Evolutionary conservation across 2,329 filamentous ascomycete species (phyloP), one percentile per base, ranked within the genome.

Genomic region (Elsinoe fawcettii): DNA sequence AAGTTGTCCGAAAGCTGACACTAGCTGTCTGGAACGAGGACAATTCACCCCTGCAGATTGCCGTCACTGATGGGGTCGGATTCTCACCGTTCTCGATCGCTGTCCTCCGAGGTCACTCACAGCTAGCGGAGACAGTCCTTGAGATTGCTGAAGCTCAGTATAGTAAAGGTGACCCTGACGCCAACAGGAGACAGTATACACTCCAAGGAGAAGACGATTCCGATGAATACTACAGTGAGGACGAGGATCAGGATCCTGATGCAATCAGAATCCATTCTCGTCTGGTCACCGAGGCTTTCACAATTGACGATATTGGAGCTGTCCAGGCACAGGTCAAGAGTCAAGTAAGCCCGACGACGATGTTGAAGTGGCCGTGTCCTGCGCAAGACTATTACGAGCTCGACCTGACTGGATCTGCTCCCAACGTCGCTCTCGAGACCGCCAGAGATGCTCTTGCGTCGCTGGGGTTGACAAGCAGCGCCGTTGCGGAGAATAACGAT

Each of bases 241-340:
- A 71, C 1, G 68, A 72, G 16, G 66, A 66, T 12, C 46, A 55
- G 5, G 58, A 64, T 32, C 58, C 58, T 18, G 68, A 69, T n/a
- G 64, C 72, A 5, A 67, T 77, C 11, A 60, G 66, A 5, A 63
- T 71, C 72, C 37, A 62, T 36, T 63, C 66, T 14, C 78, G 85
- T 59, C 74, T 84, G 39, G 72, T 89, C 25, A 80, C 86, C 62
- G 80, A 85, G 11, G 75, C 79, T 34, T 88, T 87, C 67, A 93
- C 88, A 0, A 80, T 92, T 55, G 86, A 93, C 14, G 83, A 89
- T 63, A 77, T 93, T 58, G 86, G 86, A 0, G 80, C 88, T 61
- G 75, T 87, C 3, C 81, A 81, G 0, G 84, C 80, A 65, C 77
- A 85, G 57, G 85, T 90, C 59, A 84, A 87, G 66, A 87, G 86